Conservation (phyloP, 345 rosid species). For the Physaria fendleri region DNA sequence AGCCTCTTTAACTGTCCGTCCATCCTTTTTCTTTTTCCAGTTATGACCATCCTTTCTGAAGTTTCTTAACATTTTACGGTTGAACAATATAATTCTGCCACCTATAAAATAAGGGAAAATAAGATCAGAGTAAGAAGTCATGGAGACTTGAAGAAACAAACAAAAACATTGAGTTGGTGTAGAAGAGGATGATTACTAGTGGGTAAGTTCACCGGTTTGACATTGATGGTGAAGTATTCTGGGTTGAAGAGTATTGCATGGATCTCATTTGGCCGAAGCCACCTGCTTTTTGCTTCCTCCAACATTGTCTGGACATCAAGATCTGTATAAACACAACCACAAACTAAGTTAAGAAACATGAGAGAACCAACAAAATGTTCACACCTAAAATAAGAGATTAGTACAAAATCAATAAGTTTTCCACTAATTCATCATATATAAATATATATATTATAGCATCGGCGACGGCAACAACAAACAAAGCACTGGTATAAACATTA, state of each 20-base stretch:
- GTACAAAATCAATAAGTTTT: neutral
- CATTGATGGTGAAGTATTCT: constrained; percentile 61
- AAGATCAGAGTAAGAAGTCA: neutral
- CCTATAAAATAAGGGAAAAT: constrained; percentile 35
- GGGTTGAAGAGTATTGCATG: constrained; percentile 71
- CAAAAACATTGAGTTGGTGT: neutral
- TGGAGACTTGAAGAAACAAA: neutral
- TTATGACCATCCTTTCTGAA: constrained; percentile 96
- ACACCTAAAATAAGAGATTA: neutral
- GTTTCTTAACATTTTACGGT: constrained; percentile 95
- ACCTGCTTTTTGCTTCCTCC: constrained; percentile 80
- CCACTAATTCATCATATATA: neutral
- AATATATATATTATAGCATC: too few species aligned
- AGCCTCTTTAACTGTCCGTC: constrained; percentile 97
- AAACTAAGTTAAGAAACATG: neutral
- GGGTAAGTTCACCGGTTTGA: constrained; percentile 83
- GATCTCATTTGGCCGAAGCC: constrained; percentile 98
- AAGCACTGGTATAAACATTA: neutral
- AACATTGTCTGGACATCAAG: constrained; percentile 55
- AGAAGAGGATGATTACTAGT: constrained; percentile 39
- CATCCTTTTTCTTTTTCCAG: constrained; percentile 99
- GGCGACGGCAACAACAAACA: neutral
- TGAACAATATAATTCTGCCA: constrained; percentile 70
- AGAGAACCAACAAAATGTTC: neutral
- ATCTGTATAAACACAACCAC: constrained; percentile 39